Evolutionary conservation across 2,329 filamentous ascomycete genomes (phyloP).

Genomic region (Epichloe scottii): DNA sequence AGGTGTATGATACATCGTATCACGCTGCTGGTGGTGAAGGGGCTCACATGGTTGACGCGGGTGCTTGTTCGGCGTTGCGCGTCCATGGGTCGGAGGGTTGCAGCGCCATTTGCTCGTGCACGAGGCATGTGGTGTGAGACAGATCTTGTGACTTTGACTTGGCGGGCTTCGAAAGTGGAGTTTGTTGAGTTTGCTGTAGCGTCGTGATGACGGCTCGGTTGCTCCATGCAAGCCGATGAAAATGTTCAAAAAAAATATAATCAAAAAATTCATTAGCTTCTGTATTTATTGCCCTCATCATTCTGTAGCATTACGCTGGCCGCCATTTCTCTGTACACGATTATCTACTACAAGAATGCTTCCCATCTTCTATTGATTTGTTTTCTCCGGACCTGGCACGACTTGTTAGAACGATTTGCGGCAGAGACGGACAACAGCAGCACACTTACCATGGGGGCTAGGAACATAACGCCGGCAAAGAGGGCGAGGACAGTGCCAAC

Average conservation of each 20-base stretch:
- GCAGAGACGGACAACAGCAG: background rate
- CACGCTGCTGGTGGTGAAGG: background rate
- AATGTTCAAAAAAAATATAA: too few relatives aligned
- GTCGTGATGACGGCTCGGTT: too few relatives aligned
- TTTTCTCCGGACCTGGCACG: slow-evolving; percentile 43
- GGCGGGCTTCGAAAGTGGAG: too few relatives aligned
- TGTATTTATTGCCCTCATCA: background rate
- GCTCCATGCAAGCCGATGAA: too few relatives aligned
- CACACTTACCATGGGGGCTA: slow-evolving; percentile 72
- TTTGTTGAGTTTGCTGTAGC: too few relatives aligned
- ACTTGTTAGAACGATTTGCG: slow-evolving; percentile 19
- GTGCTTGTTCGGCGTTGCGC: too few relatives aligned
- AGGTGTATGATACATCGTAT: too few relatives aligned
- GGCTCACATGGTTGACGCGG: background rate
- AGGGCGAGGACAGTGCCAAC: slow-evolving; percentile 73
- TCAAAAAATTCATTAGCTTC: background rate
- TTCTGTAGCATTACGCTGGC: background rate
- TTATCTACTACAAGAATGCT: slow-evolving; percentile 19
- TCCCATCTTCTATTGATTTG: slow-evolving; percentile 56
- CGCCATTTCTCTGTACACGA: background rate
- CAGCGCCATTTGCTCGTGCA: background rate
- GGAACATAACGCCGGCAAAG: slow-evolving; percentile 58
- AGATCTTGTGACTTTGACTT: background rate
- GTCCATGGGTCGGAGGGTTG: background rate
- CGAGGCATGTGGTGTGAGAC: background rate